A percentile compares a stretch with the other conserved stretches of the same genome.
These are phyloP conservation scores for Suhomyces emberorum DNA, from an alignment of 805 yeast genomes.

Conservation along the genomic window DNA sequence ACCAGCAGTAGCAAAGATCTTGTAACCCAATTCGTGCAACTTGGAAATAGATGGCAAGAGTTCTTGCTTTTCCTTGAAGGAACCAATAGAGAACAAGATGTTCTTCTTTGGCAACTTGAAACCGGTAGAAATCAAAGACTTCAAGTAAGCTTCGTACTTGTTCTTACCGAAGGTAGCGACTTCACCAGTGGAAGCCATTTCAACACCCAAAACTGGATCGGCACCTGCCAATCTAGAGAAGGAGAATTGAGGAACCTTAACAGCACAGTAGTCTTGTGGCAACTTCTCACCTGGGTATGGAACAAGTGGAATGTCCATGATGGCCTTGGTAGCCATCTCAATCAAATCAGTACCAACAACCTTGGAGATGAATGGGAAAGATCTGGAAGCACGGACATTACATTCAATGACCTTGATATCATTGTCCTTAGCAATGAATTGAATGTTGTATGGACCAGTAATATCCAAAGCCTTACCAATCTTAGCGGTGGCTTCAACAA, in stretches of 20 bases:
- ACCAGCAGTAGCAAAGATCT: conserved; percentile 96
- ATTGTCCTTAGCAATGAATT: conserved; percentile 91
- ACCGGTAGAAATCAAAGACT: conserved; percentile 92
- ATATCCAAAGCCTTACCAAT: conserved; percentile 92
- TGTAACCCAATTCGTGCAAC: conserved; percentile 79
- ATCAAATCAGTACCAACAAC: conserved; percentile 94
- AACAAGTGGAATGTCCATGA: conserved; percentile 79
- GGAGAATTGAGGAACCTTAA: conserved; percentile 96
- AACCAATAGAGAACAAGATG: conserved; percentile 90
- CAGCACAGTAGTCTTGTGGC: conserved; percentile 92
- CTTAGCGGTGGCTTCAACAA: conserved; percentile 93
- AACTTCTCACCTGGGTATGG: conserved; percentile 89
- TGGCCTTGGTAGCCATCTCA: conserved; percentile 96
- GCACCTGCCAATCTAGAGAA: conserved; percentile 97
- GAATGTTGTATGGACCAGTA: conserved; percentile 97
- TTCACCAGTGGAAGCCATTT: conserved; percentile 99
- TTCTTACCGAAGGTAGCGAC: conserved; percentile 96
- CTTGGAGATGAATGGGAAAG: conserved; percentile 97
- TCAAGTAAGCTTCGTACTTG: conserved; percentile 95
- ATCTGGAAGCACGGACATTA: conserved; percentile 98
- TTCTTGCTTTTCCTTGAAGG: conserved; percentile 94
- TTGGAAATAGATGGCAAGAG: conserved; percentile 82
- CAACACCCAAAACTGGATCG: conserved; percentile 96
- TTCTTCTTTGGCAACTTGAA: conserved; percentile 94
- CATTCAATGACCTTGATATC: conserved; percentile 98